phyloP scores from a whole-genome alignment of 2,329 filamentous ascomycete genomes.

The Graphilbum ipis-grandicollis region DNA sequence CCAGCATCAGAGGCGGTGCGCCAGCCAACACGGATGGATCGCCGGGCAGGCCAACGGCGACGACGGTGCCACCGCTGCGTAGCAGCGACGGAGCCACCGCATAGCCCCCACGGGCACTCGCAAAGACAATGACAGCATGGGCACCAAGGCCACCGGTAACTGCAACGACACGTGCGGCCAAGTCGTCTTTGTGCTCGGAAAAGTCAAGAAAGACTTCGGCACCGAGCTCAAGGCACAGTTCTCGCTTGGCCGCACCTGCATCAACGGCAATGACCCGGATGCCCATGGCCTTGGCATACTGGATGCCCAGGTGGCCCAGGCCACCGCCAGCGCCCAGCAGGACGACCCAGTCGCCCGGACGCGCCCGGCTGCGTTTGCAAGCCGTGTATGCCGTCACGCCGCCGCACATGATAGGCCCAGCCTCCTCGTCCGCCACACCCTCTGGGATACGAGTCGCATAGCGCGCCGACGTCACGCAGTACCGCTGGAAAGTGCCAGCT shows the following conservation, averaged over 20 bases:
- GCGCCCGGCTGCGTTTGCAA: constrained; percentile 4
- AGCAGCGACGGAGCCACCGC: constrained; percentile 82
- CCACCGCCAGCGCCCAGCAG: constrained; percentile 17
- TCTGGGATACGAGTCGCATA: constrained; percentile 16
- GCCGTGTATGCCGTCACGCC: constrained; percentile 8
- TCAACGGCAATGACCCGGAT: constrained; percentile 8
- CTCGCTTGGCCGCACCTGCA: constrained; percentile 5
- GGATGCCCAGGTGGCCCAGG: constrained; percentile 8
- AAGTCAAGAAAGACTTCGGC: constrained; percentile 37
- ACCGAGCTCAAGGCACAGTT: constrained; percentile 5
- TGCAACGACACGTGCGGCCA: constrained; percentile 36
- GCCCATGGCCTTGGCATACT: constrained; percentile 9
- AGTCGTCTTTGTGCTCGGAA: constrained; percentile 52
- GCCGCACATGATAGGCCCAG: constrained; percentile 11
- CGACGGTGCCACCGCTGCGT: constrained; percentile 60
- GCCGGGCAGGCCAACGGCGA: constrained; percentile 78
- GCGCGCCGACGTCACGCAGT: constrained; percentile 20
- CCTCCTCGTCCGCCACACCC: constrained; percentile 9
- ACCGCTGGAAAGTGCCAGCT: constrained; percentile 10
- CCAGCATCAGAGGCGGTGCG: constrained; percentile 4
- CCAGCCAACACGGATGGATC: constrained; percentile 27
- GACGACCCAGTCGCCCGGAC: constrained; percentile 7
- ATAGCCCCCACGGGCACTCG: constrained; percentile 79
- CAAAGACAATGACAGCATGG: constrained; percentile 73
- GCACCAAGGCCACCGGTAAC: constrained; percentile 71